A percentile compares a stretch with the other conserved stretches of the same genome.
phyloP scores from a whole-genome alignment of 768 basidiomycete species.

The Leucocoprinus sp. region DNA sequence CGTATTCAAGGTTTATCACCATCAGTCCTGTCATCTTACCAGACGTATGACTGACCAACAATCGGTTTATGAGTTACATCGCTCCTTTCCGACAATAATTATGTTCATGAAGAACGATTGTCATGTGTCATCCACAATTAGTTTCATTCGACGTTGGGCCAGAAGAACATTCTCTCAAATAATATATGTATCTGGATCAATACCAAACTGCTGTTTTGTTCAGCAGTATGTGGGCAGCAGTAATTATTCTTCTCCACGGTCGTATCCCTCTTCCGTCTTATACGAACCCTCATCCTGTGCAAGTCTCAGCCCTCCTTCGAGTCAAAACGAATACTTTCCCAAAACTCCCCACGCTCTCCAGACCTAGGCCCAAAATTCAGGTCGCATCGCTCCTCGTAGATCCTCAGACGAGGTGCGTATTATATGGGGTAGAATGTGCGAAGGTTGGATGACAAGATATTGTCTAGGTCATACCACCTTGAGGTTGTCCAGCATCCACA shows the following conservation, averaged over 20 bases:
- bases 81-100: slow-evolving; percentile 15
- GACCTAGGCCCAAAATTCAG: slow-evolving; percentile 44
- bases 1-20: slow-evolving; percentile 13
- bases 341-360: slow-evolving; percentile 24
- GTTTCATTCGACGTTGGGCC: slow-evolving; percentile 18
- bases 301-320: slow-evolving; percentile 11
- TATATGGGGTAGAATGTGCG: background rate
- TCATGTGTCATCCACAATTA: slow-evolving; percentile 21
- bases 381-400: slow-evolving; percentile 52
- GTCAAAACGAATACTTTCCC: slow-evolving; percentile 13
- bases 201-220: background rate
- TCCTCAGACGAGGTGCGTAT: slow-evolving; percentile 41
- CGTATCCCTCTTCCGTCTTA: slow-evolving; percentile 6
- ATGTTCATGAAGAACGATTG: slow-evolving; percentile 13
- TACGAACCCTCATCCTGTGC: slow-evolving; percentile 7
- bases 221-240: slow-evolving; percentile 12
- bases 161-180: slow-evolving; percentile 15
- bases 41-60: slow-evolving; percentile 6
- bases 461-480: slow-evolving; percentile 60
- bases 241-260: slow-evolving; percentile 11
- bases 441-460: slow-evolving; percentile 2
- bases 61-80: slow-evolving; percentile 12
- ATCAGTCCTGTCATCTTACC: slow-evolving; percentile 1
- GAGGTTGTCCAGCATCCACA: slow-evolving; percentile 82
- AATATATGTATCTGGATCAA: slow-evolving; percentile 18